Conservation (phyloP, 768 basidiomycete genomes). For the Pleurotus salmoneostramineus region DNA sequence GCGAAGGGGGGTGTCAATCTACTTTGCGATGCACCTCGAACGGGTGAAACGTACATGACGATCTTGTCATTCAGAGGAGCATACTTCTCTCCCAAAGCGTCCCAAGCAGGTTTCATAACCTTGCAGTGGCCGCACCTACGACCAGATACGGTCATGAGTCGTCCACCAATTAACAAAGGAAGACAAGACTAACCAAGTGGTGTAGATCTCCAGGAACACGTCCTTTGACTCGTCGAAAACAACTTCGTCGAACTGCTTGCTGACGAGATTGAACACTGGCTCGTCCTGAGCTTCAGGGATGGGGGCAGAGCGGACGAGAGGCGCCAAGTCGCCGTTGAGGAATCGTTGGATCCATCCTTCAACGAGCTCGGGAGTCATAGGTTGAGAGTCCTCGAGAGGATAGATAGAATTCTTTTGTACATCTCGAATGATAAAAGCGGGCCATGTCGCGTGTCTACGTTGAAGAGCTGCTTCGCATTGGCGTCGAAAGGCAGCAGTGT, state of each 20-base stretch:
- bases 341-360: slow-evolving; percentile 61
- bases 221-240: slow-evolving; percentile 88
- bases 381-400: slow-evolving; percentile 72
- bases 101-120: slow-evolving; percentile 93
- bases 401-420: slow-evolving; percentile 82
- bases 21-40: no score
- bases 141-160: not conserved
- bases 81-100: slow-evolving; percentile 84
- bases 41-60: slow-evolving; percentile 55
- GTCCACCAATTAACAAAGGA: no score
- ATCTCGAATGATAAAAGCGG: slow-evolving; percentile 91
- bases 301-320: slow-evolving; percentile 86
- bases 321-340: slow-evolving; percentile 67
- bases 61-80: slow-evolving; percentile 68
- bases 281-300: slow-evolving; percentile 83
- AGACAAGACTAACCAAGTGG: slow-evolving; percentile 72
- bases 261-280: slow-evolving; percentile 78
- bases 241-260: slow-evolving; percentile 85
- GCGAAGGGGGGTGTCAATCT: not conserved
- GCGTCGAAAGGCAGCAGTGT: slow-evolving; percentile 90
- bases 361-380: slow-evolving; percentile 53
- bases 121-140: slow-evolving; percentile 92
- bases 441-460: slow-evolving; percentile 83
- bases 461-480: slow-evolving; percentile 89
- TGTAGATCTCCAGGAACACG: slow-evolving; percentile 95